phyloP scores from a whole-genome alignment of 148 eudicot species.

The Beta vulgaris region DNA sequence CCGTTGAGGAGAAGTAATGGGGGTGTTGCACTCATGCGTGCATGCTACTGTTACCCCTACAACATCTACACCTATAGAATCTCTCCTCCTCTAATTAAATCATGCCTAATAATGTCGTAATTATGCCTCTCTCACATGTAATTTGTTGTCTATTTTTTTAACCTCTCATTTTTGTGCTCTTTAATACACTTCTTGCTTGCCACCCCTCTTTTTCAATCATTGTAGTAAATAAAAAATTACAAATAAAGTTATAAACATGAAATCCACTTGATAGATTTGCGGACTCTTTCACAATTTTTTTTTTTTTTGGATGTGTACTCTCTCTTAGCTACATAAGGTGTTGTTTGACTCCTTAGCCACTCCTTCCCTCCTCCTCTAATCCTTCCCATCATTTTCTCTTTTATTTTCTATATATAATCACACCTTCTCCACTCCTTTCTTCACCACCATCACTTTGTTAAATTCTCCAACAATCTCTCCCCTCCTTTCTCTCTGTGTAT shows the following conservation, averaged over 20 bases:
- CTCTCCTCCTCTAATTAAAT: slow-evolving; percentile 6
- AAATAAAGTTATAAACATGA: not conserved
- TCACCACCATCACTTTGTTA: slow-evolving; percentile 30
- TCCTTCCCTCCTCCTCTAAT: slow-evolving; percentile 21
- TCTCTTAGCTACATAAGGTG: slow-evolving; percentile 22
- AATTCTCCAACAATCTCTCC: slow-evolving; percentile 8
- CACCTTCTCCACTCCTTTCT: slow-evolving; percentile 19
- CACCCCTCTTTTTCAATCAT: not conserved
- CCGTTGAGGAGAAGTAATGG: slow-evolving; percentile 12
- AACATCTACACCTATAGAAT: not conserved
- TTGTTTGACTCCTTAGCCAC: slow-evolving; percentile 32
- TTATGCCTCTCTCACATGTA: not conserved
- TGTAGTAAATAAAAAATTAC: too few species aligned
- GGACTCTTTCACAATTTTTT: slow-evolving; percentile 8
- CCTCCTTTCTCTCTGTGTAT: not conserved
- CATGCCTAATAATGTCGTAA: not conserved
- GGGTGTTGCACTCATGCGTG: slow-evolving; percentile 10
- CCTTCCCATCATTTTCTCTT: slow-evolving; percentile 11
- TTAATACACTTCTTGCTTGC: too few species aligned
- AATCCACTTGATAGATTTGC: slow-evolving; percentile 22
- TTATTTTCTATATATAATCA: slow-evolving; percentile 23
- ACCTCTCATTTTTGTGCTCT: not conserved
- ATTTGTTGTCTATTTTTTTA: not conserved
- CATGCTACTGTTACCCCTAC: slow-evolving; percentile 1
- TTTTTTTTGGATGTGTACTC: not conserved